Conservation (phyloP, 108 stramenopile species). For the Discostella pseudostelligera region DNA sequence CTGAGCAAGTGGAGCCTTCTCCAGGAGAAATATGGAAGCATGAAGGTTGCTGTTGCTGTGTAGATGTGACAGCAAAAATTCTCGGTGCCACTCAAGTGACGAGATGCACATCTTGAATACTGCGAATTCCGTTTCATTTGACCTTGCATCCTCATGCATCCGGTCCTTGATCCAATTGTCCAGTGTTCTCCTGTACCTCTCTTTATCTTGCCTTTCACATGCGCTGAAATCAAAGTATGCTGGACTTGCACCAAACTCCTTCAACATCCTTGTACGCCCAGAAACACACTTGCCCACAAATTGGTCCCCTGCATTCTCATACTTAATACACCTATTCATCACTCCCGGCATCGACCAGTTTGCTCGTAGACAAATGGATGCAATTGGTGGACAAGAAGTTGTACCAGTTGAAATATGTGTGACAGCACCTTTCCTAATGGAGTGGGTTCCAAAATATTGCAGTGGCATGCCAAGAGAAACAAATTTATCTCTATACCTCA, state of each 20-base stretch:
- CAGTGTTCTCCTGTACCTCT: not conserved
- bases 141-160: not conserved
- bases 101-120: conserved; percentile 20
- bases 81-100: no score
- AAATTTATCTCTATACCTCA: conserved; percentile 8
- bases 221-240: conserved; percentile 18
- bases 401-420: conserved; percentile 12
- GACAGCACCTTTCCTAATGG: conserved; percentile 25
- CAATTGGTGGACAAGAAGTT: conserved; percentile 22
- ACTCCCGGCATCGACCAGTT: conserved; percentile 26
- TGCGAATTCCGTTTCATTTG: conserved; percentile 7
- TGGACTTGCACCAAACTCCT: conserved; percentile 11
- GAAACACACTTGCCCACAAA: conserved; percentile 19
- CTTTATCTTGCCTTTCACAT: not conserved
- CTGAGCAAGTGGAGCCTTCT: no score
- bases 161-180: conserved; percentile 14
- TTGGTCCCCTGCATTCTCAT: conserved; percentile 27
- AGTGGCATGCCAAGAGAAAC: conserved; percentile 3
- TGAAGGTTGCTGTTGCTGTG: not conserved
- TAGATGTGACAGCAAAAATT: not conserved
- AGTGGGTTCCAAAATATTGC: conserved; percentile 24
- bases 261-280: conserved; percentile 5
- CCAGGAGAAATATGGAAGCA: not conserved
- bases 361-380: conserved; percentile 24
- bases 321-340: conserved; percentile 17